phyloP scores from a whole-genome alignment of 2,329 filamentous ascomycete species.

The Neoarthrinium moseri region DNA sequence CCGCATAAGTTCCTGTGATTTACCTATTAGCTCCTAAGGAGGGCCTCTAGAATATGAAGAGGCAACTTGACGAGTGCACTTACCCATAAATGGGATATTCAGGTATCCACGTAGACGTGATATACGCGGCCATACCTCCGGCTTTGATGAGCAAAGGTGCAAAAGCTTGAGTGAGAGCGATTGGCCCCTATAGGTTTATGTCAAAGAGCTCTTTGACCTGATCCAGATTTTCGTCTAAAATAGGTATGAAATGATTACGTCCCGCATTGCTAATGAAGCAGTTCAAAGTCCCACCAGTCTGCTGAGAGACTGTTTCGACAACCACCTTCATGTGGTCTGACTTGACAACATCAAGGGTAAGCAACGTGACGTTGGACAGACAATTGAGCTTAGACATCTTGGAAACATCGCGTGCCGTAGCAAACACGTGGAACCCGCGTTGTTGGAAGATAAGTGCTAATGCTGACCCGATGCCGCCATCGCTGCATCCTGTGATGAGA shows the following conservation, averaged over 20 bases:
- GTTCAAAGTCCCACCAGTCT: slow-evolving; percentile 15
- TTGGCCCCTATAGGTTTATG: slow-evolving; percentile 13
- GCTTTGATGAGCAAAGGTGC: slow-evolving; percentile 10
- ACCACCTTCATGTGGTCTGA: slow-evolving; percentile 18
- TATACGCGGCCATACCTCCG: slow-evolving; percentile 12
- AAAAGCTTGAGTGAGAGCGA: slow-evolving; percentile 11
- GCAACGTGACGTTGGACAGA: slow-evolving; percentile 15
- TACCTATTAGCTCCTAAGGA: background rate
- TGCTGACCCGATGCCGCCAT: slow-evolving; percentile 22
- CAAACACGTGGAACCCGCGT: slow-evolving; percentile 5
- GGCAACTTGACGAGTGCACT: background rate
- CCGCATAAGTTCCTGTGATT: slow-evolving; percentile 13
- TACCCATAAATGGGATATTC: slow-evolving; percentile 11
- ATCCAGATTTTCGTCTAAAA: slow-evolving; percentile 11
- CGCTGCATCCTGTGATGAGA: slow-evolving; percentile 12
- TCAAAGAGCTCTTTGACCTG: slow-evolving; percentile 14
- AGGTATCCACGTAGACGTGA: slow-evolving; percentile 10
- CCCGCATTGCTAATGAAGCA: slow-evolving; percentile 26
- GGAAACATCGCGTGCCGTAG: slow-evolving; percentile 23
- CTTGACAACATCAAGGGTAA: slow-evolving; percentile 29
- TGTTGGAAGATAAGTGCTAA: slow-evolving; percentile 8
- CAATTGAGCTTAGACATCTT: slow-evolving; percentile 20
- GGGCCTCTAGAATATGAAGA: too few species aligned
- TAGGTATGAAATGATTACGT: slow-evolving; percentile 12
- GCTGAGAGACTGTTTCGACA: slow-evolving; percentile 13